Evolutionary conservation across 441 rosid genomes (phyloP).

Genomic region (Pelargonium citronellum): DNA sequence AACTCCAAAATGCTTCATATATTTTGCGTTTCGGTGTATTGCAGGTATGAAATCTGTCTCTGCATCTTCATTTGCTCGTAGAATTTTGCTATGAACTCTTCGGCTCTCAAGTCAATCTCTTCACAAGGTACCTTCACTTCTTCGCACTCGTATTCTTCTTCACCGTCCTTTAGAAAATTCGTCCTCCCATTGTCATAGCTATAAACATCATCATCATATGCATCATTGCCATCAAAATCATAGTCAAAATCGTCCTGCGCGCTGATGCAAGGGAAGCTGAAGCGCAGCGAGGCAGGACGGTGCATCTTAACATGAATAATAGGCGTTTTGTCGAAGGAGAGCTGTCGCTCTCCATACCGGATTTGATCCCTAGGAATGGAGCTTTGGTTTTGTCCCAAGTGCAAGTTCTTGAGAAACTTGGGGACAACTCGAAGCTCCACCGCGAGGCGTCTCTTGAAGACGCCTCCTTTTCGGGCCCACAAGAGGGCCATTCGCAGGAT

Average conservation of each 20-base stretch:
- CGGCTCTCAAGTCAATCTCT: conserved; percentile 73
- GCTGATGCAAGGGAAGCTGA: conserved; percentile 63
- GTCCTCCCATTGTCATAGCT: conserved; percentile 23
- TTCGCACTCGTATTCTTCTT: conserved; percentile 18
- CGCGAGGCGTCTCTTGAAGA: conserved; percentile 40
- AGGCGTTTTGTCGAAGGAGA: conserved; percentile 76
- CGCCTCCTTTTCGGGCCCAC: conserved; percentile 70
- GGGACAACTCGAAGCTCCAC: conserved; percentile 30
- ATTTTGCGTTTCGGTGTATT: conserved; percentile 33
- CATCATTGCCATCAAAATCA: conserved; percentile 31
- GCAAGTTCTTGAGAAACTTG: conserved; percentile 19
- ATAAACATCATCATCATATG: conserved; percentile 18
- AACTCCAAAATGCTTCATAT: conserved; percentile 5
- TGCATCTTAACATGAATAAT: conserved; percentile 56
- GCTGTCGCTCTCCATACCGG: conserved; percentile 51
- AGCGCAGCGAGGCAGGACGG: conserved; percentile 66
- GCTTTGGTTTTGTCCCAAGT: conserved; percentile 1
- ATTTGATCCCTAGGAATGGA: conserved; percentile 11
- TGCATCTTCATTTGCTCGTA: conserved; percentile 65
- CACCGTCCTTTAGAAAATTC: conserved; percentile 27
- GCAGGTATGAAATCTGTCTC: conserved; percentile 58
- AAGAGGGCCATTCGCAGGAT: conserved; percentile 49
- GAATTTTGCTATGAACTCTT: conserved; percentile 72
- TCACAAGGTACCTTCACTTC: conserved; percentile 11
- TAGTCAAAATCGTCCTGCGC: conserved; percentile 46